phyloP scores from a whole-genome alignment of 1,284 basidiomycete genomes.

The Fistulina hepatica region DNA sequence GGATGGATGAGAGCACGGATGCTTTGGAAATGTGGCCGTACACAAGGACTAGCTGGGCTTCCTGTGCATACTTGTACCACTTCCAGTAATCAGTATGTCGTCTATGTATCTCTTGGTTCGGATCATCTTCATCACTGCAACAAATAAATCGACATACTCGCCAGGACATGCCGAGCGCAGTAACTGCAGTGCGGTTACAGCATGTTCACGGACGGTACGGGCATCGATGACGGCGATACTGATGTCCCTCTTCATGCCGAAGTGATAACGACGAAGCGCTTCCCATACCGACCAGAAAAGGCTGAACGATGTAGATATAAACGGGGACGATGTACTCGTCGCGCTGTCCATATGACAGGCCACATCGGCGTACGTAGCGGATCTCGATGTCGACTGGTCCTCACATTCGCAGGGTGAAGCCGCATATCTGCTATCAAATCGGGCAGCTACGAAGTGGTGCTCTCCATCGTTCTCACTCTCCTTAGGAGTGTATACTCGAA shows the following conservation, averaged over 20 bases:
- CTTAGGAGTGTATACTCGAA: conserved; percentile 67
- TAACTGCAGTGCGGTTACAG: conserved; percentile 53
- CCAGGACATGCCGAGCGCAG: conserved; percentile 37
- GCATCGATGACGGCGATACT: conserved; percentile 71
- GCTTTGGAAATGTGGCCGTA: conserved; percentile 52
- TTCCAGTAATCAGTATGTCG: conserved; percentile 57
- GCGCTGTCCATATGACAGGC: conserved; percentile 64
- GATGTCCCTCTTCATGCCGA: conserved; percentile 57
- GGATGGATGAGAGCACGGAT: conserved; percentile 58
- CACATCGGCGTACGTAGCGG: conserved; percentile 46
- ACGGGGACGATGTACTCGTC: conserved; percentile 54
- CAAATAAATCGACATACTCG: conserved; percentile 34
- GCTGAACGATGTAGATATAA: conserved; percentile 65
- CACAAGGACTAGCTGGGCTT: conserved; percentile 64
- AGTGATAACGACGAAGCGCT: conserved; percentile 58
- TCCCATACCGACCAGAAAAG: conserved; percentile 75
- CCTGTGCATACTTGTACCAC: conserved; percentile 62
- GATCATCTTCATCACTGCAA: conserved; percentile 4
- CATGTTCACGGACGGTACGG: conserved; percentile 39
- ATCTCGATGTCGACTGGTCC: conserved; percentile 19
- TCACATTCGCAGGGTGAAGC: conserved; percentile 28
- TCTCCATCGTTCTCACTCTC: conserved; percentile 41
- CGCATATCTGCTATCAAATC: conserved; percentile 42
- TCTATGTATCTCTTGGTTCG: conserved; percentile 25
- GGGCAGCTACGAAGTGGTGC: conserved; percentile 52